Evolutionary conservation across 2,329 filamentous ascomycete species (phyloP), one percentile per base, ranked within the genome.

Genomic region (Microdochium nivale): DNA sequence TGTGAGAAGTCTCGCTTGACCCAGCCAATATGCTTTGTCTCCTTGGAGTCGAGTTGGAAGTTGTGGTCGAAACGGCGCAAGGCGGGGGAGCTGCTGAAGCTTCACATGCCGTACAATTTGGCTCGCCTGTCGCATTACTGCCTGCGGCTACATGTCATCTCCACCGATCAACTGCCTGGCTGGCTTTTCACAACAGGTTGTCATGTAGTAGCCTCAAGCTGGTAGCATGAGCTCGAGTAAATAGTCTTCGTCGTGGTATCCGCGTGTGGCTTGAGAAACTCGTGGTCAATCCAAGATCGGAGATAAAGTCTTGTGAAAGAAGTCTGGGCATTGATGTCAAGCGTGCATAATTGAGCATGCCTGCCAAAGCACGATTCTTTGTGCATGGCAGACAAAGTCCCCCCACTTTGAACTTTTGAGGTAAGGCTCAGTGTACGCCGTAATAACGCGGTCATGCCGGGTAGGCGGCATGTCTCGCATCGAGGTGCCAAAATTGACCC

Each of bases 71-170:
- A 8, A 30, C 30, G 8, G 46, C 7, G 46, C 13, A n/a, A 24
- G 46, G 46, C 25, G 37, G 57, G 48, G 53, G 50, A 56, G 52
- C 52, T 52, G 54, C 52, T 56, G 59, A 54, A 59, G 58, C 59
- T 61, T 64, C 59, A 65, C 61, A 63, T 67, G 54, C 63, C 61
- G 62, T 55, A 60, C 49, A 27, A 49, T 49, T 55, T 55, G 60
- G 55, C 55, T 58, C 61, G 55, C 61, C 59, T 59, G 51, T 64
- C 62, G 64, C 64, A 67, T 67, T 64, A 64, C 64, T 65, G 59
- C 58, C 49, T 53, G 44, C 52, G 49, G 49, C 58, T 40, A 60
- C 62, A 63, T 64, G 49, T 56, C 58, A 59, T 23, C 40, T 44
- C 40, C 19, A 19, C 40, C 23, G 40, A 5, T 23, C 19, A 44